A percentile compares a stretch with the other conserved stretches of the same genome.
Conservation (phyloP, 192 early-diverging fungal species). For the Lobosporangium transversale region DNA sequence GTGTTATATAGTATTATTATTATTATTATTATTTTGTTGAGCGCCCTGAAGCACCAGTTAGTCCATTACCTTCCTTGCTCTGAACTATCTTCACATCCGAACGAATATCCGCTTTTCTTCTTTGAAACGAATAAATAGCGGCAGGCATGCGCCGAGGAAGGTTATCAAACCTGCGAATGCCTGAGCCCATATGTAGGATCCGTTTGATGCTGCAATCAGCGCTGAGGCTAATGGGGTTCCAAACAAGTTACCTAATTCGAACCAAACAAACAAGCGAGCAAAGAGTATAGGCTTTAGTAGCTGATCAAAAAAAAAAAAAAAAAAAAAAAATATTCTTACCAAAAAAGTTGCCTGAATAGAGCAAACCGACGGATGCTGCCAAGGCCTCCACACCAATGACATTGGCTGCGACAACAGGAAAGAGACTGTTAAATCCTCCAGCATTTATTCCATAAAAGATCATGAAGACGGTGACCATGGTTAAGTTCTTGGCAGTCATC, state of each 20-base stretch:
- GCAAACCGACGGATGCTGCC: slow-evolving; percentile 47
- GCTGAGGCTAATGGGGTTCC: slow-evolving; percentile 55
- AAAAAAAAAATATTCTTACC: no score
- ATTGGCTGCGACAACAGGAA: slow-evolving; percentile 46
- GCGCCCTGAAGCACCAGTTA: no score
- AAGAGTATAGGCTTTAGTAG: no score
- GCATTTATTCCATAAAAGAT: slow-evolving; percentile 58
- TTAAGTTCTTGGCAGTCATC: slow-evolving; percentile 48
- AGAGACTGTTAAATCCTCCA: slow-evolving; percentile 54
- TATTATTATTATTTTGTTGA: no score
- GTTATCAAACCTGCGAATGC: slow-evolving; percentile 25
- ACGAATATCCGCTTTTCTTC: slow-evolving; percentile 21
- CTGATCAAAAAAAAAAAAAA: no score
- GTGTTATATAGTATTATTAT: no score
- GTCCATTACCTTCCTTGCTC: no score
- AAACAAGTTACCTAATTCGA: slow-evolving; percentile 52
- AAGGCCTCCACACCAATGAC: slow-evolving; percentile 54
- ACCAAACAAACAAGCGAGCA: no score
- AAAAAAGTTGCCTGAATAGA: slow-evolving; percentile 57
- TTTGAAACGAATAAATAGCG: slow-evolving; percentile 14
- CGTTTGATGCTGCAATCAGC: slow-evolving; percentile 37
- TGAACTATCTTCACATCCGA: slow-evolving; percentile 10
- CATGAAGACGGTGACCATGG: slow-evolving; percentile 48
- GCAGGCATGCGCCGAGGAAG: slow-evolving; percentile 5
- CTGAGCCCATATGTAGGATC: slow-evolving; percentile 28